A percentile compares a stretch with the other conserved stretches of the same genome.
Conservation (phyloP, 2,329 filamentous ascomycete genomes). For the Septoria linicola region DNA sequence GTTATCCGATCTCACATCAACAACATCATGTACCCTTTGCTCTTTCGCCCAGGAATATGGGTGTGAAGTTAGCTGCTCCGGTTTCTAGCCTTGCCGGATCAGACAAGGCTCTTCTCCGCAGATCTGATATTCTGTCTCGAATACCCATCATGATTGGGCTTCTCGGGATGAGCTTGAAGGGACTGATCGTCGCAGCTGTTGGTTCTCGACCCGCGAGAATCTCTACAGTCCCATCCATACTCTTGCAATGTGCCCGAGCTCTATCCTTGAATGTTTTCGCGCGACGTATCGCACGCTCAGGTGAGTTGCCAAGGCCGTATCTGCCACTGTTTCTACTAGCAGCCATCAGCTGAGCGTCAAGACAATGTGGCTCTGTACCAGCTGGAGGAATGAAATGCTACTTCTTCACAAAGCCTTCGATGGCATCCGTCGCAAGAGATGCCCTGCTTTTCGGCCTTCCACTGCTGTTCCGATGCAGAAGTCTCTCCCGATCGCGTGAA, state of each 20-base stretch:
- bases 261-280: constrained; percentile 13
- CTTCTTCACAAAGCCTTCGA: constrained; percentile 37
- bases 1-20: not conserved
- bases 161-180: constrained; percentile 8
- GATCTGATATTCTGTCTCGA: constrained; percentile 23
- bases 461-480: constrained; percentile 32
- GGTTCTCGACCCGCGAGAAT: constrained; percentile 9
- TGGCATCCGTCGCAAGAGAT: constrained; percentile 28
- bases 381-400: constrained; percentile 28
- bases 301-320: not conserved
- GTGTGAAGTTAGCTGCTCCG: not conserved
- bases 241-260: constrained; percentile 10
- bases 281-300: constrained; percentile 17
- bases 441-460: constrained; percentile 26
- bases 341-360: constrained; percentile 8
- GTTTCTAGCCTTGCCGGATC: constrained; percentile 27
- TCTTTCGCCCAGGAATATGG: not conserved
- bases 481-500: constrained; percentile 24
- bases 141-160: constrained; percentile 27
- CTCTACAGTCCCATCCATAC: constrained; percentile 23
- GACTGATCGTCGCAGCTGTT: not conserved
- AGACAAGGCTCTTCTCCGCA: constrained; percentile 28
- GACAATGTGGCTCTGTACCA: constrained; percentile 8
- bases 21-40: not conserved
- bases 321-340: constrained; percentile 3